Percentiles rank a stretch among this genome's conserved stretches.
Evolutionary conservation across 2,329 filamentous ascomycete genomes (phyloP).

Genomic region (Fusarium chuoi): DNA sequence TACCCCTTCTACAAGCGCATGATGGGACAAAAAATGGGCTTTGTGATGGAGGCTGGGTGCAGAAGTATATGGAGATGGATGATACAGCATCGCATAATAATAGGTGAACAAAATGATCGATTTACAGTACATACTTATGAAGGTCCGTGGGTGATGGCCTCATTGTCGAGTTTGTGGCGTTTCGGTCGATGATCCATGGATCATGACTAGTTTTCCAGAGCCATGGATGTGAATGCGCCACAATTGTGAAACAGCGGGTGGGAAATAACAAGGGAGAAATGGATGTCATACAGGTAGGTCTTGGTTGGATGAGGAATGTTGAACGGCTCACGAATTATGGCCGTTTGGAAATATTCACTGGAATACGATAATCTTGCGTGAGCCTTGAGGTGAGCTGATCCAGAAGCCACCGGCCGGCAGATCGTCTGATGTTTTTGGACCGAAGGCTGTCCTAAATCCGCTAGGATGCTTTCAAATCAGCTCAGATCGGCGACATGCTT

Average conservation of each 20-base stretch:
- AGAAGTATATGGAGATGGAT: slow-evolving; percentile 3
- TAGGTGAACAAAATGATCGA: slow-evolving; percentile 6
- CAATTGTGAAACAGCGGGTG: slow-evolving; percentile 19
- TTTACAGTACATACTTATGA: not conserved
- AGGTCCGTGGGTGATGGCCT: not conserved
- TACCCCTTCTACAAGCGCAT: slow-evolving; percentile 14
- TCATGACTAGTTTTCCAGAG: slow-evolving; percentile 11
- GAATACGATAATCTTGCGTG: not conserved
- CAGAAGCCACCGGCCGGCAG: not conserved
- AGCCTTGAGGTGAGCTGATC: slow-evolving; percentile 4
- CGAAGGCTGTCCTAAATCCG: slow-evolving; percentile 8
- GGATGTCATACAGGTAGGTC: slow-evolving; percentile 12
- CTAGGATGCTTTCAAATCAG: slow-evolving; percentile 31
- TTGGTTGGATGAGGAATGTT: slow-evolving; percentile 18
- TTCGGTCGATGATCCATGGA: not conserved
- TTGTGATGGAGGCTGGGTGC: slow-evolving; percentile 2
- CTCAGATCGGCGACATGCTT: slow-evolving; percentile 19
- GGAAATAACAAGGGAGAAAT: not conserved
- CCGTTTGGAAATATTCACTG: not conserved
- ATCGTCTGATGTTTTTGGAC: slow-evolving; percentile 26
- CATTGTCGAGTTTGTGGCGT: slow-evolving; percentile 3
- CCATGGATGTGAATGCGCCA: slow-evolving; percentile 10
- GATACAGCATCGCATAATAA: slow-evolving; percentile 27
- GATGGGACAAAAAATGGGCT: slow-evolving; percentile 14
- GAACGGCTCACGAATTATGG: not conserved